Conservation (phyloP, 1,139 yeast species). For the Saccharomyces hybrid region DNA sequence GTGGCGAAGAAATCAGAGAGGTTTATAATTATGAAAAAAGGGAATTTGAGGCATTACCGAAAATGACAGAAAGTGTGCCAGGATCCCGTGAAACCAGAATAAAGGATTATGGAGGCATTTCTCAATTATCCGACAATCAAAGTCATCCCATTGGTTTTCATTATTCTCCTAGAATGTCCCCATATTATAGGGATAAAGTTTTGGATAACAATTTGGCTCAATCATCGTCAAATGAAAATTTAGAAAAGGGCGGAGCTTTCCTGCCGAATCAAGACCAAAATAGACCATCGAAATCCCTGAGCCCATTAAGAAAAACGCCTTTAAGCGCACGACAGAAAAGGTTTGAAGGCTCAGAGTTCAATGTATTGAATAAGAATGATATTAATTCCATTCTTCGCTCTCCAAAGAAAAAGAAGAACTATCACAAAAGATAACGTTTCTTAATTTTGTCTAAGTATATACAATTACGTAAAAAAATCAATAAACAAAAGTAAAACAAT, state of each 20-base stretch:
- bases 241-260: neutral
- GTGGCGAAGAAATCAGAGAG: slow-evolving; percentile 23
- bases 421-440: neutral
- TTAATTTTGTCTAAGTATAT: neutral
- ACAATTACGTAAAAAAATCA: neutral
- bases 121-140: neutral
- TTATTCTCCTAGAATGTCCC: neutral
- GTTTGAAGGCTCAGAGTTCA: neutral
- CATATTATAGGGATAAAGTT: neutral
- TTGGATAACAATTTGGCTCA: neutral
- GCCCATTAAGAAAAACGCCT: neutral
- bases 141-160: neutral
- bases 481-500: neutral
- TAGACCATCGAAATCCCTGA: neutral
- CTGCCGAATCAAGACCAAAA: neutral
- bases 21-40: slow-evolving; percentile 16
- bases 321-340: neutral
- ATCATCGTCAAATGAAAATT: neutral
- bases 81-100: neutral
- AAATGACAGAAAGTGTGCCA: slow-evolving; percentile 1
- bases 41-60: slow-evolving; percentile 17
- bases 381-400: neutral
- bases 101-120: neutral
- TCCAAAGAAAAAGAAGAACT: neutral
- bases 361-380: neutral